Base-by-base conservation (phyloP, 2,329 filamentous ascomycete genomes). In the Alternaria gaisen region DNA sequence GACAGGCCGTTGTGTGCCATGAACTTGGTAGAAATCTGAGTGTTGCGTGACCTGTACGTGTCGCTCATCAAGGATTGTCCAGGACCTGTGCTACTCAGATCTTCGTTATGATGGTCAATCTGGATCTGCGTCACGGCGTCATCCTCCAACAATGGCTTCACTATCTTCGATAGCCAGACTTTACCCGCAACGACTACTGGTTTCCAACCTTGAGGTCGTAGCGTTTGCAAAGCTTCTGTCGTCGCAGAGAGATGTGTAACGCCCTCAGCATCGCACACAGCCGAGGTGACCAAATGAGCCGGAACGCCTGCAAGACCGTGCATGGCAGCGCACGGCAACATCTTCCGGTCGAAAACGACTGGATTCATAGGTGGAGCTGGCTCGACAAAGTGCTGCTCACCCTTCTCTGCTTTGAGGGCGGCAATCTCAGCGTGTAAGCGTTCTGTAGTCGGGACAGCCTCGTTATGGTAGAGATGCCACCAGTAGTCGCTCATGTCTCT, bases 121-220 rank as follows among this genome's bases (percentile, higher is more conserved):
- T 54, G 12, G 7, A 63, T 11, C 2, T 53, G 42, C 1, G 11
- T 18, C 24, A 10, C 60, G 2, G 56, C 59, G 11, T 64, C 53
- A 7, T 64, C 53, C 26, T 64, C 56, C 4, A 56, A 54, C 12
- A 62, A 54, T 1, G 62, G 52, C 52, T 58, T 53, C 24, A 52
- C 56, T 32, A 58, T 51, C 4, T 47, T 56, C 14, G 48, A 36
- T 22, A 62, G 38, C 41, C 47, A 64, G 1, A 58, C 59, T n/a
- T 58, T 64, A 0, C 30, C 50, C 4, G 47, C 8, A 14, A 41
- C 24, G 5, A 11, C 20, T 2, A 62, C n/a, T 2, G 53, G 55
- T 3, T 30, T 8, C 52, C 55, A 59, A 5, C 42, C 56, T 2
- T 52, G 12, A 6, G 59, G 62, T 18, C 62, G 30, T 3, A 64